phyloP scores from a whole-genome alignment of 768 basidiomycete genomes.

The Harrya chromipes region DNA sequence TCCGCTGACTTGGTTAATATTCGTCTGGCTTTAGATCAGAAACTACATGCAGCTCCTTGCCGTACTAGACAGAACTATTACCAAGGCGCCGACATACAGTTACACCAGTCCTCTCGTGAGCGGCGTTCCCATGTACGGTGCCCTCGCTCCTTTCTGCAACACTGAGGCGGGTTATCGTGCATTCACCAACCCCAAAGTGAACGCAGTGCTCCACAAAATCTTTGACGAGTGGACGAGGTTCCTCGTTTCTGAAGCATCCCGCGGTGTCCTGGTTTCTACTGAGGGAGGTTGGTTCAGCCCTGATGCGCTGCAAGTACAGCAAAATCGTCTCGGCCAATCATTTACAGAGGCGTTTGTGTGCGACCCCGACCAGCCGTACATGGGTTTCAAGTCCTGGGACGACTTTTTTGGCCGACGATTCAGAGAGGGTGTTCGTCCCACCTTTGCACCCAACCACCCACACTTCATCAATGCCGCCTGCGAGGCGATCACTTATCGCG shows the following conservation, averaged over 20 bases:
- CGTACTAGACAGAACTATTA: conserved; percentile 14
- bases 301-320: conserved; percentile 22
- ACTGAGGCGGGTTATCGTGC: conserved; percentile 20
- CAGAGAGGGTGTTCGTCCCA: conserved; percentile 39
- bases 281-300: conserved; percentile 50
- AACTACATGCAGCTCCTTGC: conserved; percentile 28
- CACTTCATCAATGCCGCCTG: conserved; percentile 48
- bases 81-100: conserved; percentile 13
- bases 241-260: conserved; percentile 43
- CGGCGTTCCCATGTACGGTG: conserved; percentile 21
- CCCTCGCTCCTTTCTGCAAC: conserved; percentile 24
- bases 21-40: not conserved
- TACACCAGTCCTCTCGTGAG: conserved; percentile 24
- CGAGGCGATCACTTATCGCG: conserved; percentile 49
- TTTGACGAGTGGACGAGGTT: conserved; percentile 49
- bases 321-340: conserved; percentile 7
- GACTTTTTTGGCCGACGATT: conserved; percentile 53
- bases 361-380: conserved; percentile 37
- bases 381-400: conserved; percentile 51
- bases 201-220: conserved; percentile 44
- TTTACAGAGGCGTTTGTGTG: conserved; percentile 42
- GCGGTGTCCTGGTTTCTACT: conserved; percentile 36
- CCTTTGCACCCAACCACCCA: conserved; percentile 25
- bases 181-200: conserved; percentile 40
- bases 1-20: not conserved